A percentile compares a stretch with the other conserved stretches of the same genome.
Evolutionary conservation across 306 rosid species (phyloP).

Genomic region (Cucumis cinereus): DNA sequence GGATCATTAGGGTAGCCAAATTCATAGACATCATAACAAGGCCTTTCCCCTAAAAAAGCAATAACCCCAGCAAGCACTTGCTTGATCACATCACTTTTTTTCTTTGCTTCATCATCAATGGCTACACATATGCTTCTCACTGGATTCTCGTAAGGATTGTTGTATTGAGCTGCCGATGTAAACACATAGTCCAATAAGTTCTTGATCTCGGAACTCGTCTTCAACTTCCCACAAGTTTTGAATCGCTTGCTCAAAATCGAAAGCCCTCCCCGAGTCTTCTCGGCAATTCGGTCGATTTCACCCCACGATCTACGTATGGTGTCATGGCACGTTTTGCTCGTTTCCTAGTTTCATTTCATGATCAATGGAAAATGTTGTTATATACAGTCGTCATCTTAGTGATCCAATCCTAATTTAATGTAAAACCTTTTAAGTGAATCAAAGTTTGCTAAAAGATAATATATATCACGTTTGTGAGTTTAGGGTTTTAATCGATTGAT

Average conservation of each 20-base stretch:
- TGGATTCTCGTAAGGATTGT: background rate
- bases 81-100: conserved; percentile 7
- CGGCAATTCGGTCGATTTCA: conserved; percentile 35
- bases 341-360: conserved; percentile 21
- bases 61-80: conserved; percentile 1
- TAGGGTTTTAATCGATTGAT: too few species aligned
- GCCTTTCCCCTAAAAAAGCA: background rate
- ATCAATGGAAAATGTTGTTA: too few species aligned
- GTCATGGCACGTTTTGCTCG: conserved; percentile 36
- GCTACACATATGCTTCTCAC: conserved; percentile 4
- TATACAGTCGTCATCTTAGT: too few species aligned
- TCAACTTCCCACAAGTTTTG: conserved; percentile 29
- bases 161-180: conserved; percentile 10
- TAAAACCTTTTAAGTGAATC: too few species aligned
- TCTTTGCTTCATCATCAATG: conserved; percentile 5
- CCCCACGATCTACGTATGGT: conserved; percentile 42
- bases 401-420: too few species aligned
- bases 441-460: too few species aligned
- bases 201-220: background rate
- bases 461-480: too few species aligned
- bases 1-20: background rate
- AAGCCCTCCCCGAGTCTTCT: conserved; percentile 22
- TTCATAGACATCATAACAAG: background rate
- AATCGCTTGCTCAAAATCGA: conserved; percentile 31
- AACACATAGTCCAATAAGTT: background rate